Base-by-base conservation (phyloP, 2,329 filamentous ascomycete species). In the Neocucurbitaria cava region DNA sequence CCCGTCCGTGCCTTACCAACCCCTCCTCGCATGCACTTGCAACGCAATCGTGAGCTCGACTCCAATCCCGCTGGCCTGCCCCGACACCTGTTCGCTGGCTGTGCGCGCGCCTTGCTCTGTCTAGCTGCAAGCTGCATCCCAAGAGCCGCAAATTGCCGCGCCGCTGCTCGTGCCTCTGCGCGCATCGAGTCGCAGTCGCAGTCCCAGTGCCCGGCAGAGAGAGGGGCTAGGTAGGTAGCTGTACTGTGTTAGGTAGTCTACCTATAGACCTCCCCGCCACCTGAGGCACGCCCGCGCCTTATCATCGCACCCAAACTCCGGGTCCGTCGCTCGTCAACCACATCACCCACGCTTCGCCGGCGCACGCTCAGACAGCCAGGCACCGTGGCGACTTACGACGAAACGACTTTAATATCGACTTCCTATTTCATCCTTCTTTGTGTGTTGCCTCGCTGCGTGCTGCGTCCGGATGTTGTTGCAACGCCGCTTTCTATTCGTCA, bases 401-500 rank as follows among this genome's bases (percentile, higher is more conserved):
- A 46, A n/a, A 64, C 61, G 46, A 23, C 38, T 11, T 43, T 52
- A 23, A 35, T 31, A 31, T 46, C 47, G 26, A 48, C 38, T 15
- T 36, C 21, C 30, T 47, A 41, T n/a, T 18, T 49, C 52, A 11
- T 23, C 42, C 39, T 53, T 49, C 49, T 46, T 57, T 54, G 39
- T 54, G 45, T 49, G 43, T 23, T 36, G 31, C 44, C 52, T 51
- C 43, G 35, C 58, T 57, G 52, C 59, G 55, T 57, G 55, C 64
- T 55, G 59, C 47, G 52, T 66, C 65, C 70, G 72, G 55, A 76
- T 75, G 72, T 73, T 69, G 65, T 65, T 65, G 63, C 71, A 66
- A 61, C 62, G 65, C 60, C 61, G 64, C 59, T 55, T 64, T 64
- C 64, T 58, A 65, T 67, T 68, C 67, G 69, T 71, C 70, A 71